These are phyloP conservation scores for Exophiala xenobiotica DNA, from an alignment of 2,329 filamentous ascomycete genomes.

Conservation along the genomic window DNA sequence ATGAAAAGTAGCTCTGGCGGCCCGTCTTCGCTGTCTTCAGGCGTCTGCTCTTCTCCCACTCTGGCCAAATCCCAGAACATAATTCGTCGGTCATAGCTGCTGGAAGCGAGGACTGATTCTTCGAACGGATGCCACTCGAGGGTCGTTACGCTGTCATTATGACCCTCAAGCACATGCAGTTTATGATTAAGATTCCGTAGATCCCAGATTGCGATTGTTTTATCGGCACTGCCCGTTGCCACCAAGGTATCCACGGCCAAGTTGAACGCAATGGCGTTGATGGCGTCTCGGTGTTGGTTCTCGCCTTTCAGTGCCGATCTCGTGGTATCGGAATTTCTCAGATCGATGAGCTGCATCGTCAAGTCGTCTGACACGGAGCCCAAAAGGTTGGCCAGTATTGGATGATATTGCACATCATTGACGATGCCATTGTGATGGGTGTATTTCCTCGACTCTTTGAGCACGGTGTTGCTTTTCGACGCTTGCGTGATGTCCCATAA, in stretches of 20 bases:
- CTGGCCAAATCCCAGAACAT: conserved; percentile 95
- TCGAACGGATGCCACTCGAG: conserved; percentile 94
- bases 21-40: conserved; percentile 92
- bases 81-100: conserved; percentile 87
- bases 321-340: conserved; percentile 66
- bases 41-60: conserved; percentile 89
- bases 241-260: conserved; percentile 85
- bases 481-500: conserved; percentile 88
- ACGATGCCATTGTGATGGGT: conserved; percentile 87
- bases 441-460: conserved; percentile 73
- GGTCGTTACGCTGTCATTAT: conserved; percentile 85
- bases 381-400: conserved; percentile 77
- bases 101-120: conserved; percentile 81
- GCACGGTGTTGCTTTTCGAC: conserved; percentile 64
- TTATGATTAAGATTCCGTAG: conserved; percentile 86
- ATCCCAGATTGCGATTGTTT: conserved; percentile 94
- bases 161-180: conserved; percentile 84
- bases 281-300: conserved; percentile 81
- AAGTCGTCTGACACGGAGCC: conserved; percentile 94
- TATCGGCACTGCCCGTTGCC: conserved; percentile 91
- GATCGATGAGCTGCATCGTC: conserved; percentile 87
- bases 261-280: conserved; percentile 96
- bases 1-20: conserved; percentile 97
- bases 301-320: conserved; percentile 64
- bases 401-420: conserved; percentile 96